phyloP scores from a whole-genome alignment of 345 rosid species.

The Erysimum cheiranthoides region DNA sequence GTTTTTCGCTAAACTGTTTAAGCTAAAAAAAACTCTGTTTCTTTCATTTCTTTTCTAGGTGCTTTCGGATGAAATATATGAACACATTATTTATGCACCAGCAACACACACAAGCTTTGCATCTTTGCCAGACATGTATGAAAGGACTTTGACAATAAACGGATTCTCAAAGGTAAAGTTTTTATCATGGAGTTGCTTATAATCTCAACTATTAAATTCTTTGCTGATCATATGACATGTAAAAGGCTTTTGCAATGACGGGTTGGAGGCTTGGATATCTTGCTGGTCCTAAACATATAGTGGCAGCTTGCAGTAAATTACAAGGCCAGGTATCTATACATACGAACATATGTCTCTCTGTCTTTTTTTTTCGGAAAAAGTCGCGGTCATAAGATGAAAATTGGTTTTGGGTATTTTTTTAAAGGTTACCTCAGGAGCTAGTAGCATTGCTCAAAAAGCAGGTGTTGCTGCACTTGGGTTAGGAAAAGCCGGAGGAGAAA shows the following conservation, averaged over 20 bases:
- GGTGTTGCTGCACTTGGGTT: conserved; percentile 88
- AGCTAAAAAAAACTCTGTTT: neutral
- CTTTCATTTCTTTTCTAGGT: conserved; percentile 57
- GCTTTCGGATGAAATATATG: conserved; percentile 94
- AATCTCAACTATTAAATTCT: neutral
- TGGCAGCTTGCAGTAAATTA: conserved; percentile 92
- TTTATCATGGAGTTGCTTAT: conserved; percentile 7
- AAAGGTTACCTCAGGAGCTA: conserved; percentile 90
- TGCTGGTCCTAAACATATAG: conserved; percentile 92
- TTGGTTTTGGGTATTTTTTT: neutral
- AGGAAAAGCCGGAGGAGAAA: conserved; percentile 97
- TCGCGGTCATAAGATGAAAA: neutral
- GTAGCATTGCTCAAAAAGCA: conserved; percentile 91
- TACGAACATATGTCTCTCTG: neutral
- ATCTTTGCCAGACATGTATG: conserved; percentile 92
- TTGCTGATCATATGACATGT: conserved; percentile 37
- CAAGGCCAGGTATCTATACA: conserved; percentile 85
- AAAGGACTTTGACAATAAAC: conserved; percentile 90
- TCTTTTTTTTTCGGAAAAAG: neutral
- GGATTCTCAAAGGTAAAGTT: conserved; percentile 92
- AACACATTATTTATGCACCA: conserved; percentile 93
- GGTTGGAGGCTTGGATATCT: conserved; percentile 98
- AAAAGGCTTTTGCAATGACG: conserved; percentile 99
- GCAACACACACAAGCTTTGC: conserved; percentile 96
- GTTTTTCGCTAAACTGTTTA: neutral